Percentiles rank a stretch among this genome's conserved stretches.
Conservation (phyloP, 2,329 filamentous ascomycete species). For the Apiospora phragmitis region DNA sequence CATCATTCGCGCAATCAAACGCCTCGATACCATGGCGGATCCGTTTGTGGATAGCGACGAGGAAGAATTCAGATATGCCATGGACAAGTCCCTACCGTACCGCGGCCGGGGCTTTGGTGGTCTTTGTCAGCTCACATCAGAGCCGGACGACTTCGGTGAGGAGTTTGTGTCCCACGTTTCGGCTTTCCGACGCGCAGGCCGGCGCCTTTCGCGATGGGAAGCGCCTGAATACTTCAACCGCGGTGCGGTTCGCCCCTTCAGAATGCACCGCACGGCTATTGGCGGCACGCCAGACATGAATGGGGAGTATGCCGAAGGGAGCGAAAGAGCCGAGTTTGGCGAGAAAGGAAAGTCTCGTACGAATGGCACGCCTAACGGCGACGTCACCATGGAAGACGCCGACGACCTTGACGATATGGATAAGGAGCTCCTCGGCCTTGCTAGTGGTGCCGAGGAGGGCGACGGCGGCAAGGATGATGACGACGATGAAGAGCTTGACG, state of each 20-base stretch:
- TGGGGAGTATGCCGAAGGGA: constrained; percentile 28
- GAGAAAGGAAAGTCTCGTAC: constrained; percentile 30
- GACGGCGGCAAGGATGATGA: constrained; percentile 48
- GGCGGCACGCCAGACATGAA: constrained; percentile 23
- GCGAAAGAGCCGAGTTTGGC: constrained; percentile 30
- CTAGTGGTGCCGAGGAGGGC: constrained; percentile 43
- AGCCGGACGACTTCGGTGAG: constrained; percentile 76
- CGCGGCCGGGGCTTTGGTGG: constrained; percentile 63
- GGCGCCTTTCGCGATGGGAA: constrained; percentile 72
- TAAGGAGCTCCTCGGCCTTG: constrained; percentile 50
- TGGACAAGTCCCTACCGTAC: constrained; percentile 41
- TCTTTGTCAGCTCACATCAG: constrained; percentile 59
- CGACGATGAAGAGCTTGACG: constrained; percentile 39
- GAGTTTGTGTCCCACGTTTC: constrained; percentile 68
- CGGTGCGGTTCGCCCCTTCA: neutral
- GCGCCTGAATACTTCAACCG: neutral
- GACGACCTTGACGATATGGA: constrained; percentile 58
- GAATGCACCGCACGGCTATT: constrained; percentile 20
- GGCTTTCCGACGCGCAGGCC: constrained; percentile 61
- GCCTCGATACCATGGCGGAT: constrained; percentile 57
- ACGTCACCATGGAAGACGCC: constrained; percentile 45
- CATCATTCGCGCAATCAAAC: constrained; percentile 65
- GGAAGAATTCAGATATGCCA: constrained; percentile 44
- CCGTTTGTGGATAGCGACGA: constrained; percentile 64
- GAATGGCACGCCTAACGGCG: constrained; percentile 42